Evolutionary conservation across 441 rosid genomes (phyloP).

Genomic region (Jatropha multifida): DNA sequence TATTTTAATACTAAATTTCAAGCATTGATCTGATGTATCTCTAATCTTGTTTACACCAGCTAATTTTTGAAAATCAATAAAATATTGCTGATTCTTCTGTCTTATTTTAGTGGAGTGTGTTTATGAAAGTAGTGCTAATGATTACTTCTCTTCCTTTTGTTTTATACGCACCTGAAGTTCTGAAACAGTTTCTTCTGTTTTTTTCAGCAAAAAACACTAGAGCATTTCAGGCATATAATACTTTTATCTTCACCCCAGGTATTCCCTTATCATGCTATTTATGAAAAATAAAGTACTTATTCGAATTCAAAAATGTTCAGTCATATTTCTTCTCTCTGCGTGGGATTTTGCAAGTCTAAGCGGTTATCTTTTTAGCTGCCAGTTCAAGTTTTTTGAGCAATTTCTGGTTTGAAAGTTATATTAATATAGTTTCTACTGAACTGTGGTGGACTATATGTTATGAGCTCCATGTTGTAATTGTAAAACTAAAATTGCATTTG

Average conservation of each 20-base stretch:
- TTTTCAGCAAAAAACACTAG: conserved; percentile 79
- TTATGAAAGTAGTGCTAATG: neutral
- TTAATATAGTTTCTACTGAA: neutral
- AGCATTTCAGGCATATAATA: conserved; percentile 58
- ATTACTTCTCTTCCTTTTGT: neutral
- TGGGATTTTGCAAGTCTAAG: neutral
- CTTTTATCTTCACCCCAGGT: conserved; percentile 90
- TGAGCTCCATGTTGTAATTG: neutral
- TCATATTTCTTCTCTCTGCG: neutral
- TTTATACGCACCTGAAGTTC: neutral
- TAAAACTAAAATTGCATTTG: neutral
- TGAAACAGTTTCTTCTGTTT: conserved; percentile 15
- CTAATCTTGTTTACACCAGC: neutral
- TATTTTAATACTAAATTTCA: neutral
- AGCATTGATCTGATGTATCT: neutral
- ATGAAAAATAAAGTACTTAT: neutral
- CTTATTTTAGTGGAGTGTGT: neutral
- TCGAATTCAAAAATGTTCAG: neutral
- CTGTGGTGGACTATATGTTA: neutral
- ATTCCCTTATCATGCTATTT: conserved; percentile 1
- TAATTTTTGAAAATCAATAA: neutral
- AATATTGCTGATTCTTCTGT: neutral
- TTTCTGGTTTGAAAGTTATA: neutral
- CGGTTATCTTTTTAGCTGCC: neutral
- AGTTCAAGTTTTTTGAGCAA: neutral